Conservation (phyloP, 2,329 filamentous ascomycete genomes). For the Aspergillus udagawae region DNA sequence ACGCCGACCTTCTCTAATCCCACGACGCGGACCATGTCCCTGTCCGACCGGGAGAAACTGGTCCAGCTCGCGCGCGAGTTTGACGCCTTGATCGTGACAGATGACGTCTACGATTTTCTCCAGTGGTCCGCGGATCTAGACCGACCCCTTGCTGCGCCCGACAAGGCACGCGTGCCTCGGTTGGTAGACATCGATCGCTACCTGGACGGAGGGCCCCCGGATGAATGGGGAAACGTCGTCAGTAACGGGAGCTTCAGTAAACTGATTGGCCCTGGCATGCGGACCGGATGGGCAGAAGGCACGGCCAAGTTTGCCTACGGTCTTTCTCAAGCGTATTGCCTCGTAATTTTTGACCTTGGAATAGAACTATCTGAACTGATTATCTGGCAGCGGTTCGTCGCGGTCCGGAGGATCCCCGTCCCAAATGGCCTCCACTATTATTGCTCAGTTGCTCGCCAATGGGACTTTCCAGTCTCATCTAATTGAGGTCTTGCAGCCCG, state of each 20-base stretch:
- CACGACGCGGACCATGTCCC: slow-evolving; percentile 74
- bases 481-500: slow-evolving; percentile 49
- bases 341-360: slow-evolving; percentile 5
- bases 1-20: slow-evolving; percentile 90
- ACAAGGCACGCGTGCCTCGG: slow-evolving; percentile 58
- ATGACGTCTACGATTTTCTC: slow-evolving; percentile 93
- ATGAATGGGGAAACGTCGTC: slow-evolving; percentile 72
- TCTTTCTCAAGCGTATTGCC: slow-evolving; percentile 54
- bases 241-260: slow-evolving; percentile 93
- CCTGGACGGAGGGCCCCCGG: slow-evolving; percentile 56
- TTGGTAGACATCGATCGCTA: slow-evolving; percentile 73
- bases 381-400: slow-evolving; percentile 48
- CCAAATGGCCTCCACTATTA: slow-evolving; percentile 55
- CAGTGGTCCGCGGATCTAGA: slow-evolving; percentile 61
- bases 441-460: slow-evolving; percentile 52
- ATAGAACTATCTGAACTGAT: neutral
- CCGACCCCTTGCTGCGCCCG: slow-evolving; percentile 13
- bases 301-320: slow-evolving; percentile 58
- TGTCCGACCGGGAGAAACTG: slow-evolving; percentile 62
- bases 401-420: slow-evolving; percentile 58
- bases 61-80: slow-evolving; percentile 72
- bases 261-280: slow-evolving; percentile 71
- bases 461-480: slow-evolving; percentile 54
- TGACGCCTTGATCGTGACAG: slow-evolving; percentile 77
- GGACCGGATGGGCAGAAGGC: slow-evolving; percentile 85